These are phyloP conservation scores for Fraxinus quadrangulata DNA, from an alignment of 257 asterid species.

Conservation along the genomic window DNA sequence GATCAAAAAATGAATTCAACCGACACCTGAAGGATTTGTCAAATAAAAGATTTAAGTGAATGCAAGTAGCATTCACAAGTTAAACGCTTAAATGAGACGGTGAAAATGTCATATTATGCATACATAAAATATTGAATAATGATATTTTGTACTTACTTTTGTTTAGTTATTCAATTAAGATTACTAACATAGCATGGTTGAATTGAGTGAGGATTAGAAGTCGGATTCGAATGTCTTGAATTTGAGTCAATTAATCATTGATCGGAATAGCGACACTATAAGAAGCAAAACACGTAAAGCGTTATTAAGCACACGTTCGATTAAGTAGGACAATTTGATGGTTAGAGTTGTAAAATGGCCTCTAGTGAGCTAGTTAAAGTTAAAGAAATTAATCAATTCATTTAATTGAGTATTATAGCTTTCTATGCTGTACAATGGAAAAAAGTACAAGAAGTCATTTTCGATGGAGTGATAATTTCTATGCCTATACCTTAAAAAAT, in stretches of 20 bases:
- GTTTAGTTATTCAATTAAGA: no score
- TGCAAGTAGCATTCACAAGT: no score
- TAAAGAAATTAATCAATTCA: background rate
- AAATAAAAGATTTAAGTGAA: no score
- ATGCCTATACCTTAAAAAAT: constrained; percentile 21
- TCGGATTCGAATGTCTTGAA: background rate
- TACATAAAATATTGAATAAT: no score
- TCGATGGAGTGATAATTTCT: constrained; percentile 33
- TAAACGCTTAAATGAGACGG: no score
- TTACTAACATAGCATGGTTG: background rate
- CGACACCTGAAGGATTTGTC: no score
- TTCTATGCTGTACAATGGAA: constrained; percentile 10
- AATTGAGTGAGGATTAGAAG: background rate
- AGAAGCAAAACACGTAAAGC: no score
- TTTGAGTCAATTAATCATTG: background rate
- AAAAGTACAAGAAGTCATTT: constrained; percentile 28
- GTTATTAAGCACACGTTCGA: no score
- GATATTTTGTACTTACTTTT: no score
- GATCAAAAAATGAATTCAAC: no score
- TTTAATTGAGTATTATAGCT: constrained; percentile 6
- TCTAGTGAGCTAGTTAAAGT: background rate
- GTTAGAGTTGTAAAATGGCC: background rate
- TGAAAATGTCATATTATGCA: no score
- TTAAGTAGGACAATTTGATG: background rate
- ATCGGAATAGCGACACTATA: no score